Conservation (phyloP, 176 grass and related monocot genomes). For the Otatea glauca region DNA sequence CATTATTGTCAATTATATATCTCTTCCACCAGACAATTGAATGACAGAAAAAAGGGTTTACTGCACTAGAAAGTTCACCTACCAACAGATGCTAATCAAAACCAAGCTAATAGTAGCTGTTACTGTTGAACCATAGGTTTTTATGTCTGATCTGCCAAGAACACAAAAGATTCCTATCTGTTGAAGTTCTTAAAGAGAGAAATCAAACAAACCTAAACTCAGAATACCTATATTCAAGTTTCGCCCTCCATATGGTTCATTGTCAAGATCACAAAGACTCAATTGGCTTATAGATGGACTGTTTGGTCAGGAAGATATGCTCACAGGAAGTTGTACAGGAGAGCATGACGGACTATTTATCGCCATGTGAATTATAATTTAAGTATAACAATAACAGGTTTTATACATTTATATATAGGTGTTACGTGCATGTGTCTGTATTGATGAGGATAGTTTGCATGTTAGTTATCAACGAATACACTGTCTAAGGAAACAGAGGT, state of each 20-base stretch:
- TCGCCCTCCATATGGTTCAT: neutral
- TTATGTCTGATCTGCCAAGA: neutral
- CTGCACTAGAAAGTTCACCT: neutral
- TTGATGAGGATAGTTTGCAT: too few relatives aligned
- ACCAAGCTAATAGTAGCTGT: neutral
- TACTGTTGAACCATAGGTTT: neutral
- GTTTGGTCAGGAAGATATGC: too few relatives aligned
- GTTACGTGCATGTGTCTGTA: too few relatives aligned
- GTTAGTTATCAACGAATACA: too few relatives aligned
- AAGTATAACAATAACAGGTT: too few relatives aligned
- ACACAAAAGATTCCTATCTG: neutral
- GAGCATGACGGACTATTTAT: too few relatives aligned
- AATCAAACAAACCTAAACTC: neutral
- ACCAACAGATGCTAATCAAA: slow-evolving; percentile 33
- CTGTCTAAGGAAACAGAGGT: too few relatives aligned
- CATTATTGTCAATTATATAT: neutral
- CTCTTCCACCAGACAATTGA: slow-evolving; percentile 14
- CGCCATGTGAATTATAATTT: too few relatives aligned
- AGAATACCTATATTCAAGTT: slow-evolving; percentile 25
- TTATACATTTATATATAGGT: too few relatives aligned
- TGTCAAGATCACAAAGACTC: too few relatives aligned
- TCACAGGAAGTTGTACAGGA: too few relatives aligned
- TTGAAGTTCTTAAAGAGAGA: neutral
- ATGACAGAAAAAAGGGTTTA: slow-evolving; percentile 4
- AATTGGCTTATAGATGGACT: too few relatives aligned